Base-by-base conservation (phyloP, 371 early-diverging fungal genomes). In the Mucor mucedo region DNA sequence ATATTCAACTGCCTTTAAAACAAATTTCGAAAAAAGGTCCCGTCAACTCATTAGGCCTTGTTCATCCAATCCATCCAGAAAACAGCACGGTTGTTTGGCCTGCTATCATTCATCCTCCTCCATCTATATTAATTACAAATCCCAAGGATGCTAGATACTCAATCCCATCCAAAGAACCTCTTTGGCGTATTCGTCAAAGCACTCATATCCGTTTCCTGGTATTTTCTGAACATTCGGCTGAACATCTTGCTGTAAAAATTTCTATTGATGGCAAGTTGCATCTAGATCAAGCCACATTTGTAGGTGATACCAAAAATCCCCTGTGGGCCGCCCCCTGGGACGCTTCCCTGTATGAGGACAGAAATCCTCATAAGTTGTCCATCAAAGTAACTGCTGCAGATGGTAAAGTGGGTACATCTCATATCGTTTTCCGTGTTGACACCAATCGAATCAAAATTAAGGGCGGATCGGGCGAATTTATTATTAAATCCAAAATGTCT, bases 71-170 rank as follows among this genome's bases (percentile, higher is more conserved):
- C 48, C 41, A 50, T 14, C 52, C 33, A 53, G 60, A 56, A 39
- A 50, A 71, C 10, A 49, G 29, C 8, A 29, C 49, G 11, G 57
- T 71, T 49, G 49, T 66, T 33, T 72, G 75, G 72, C 75, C 75
- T 30, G 59, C 48, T 47, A 42, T 35, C 38, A 59, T 58, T 29
- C 77, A 55, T 57, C 84, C 55, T 0, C 79, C 87, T n/a, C 97
- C 96, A 6, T 75, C 94, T 4, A 79, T 96, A 8, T 75, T 96
- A 27, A 84, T 95, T 16, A 95, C 96, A 0, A 94, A 94, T 64
- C 96, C 96, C 14, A 93, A 95, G 66, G 95, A 96, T 66, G 87
- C 89, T 0, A 80, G 91, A 28, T 95, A 83, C 66, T 66, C 88
- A 33, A 73, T 94, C 38, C 88, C 87, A 5, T 60, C 71, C 16